Evolutionary conservation across 1,284 basidiomycete species (phyloP).

Genomic region (Ganoderma lucidum): DNA sequence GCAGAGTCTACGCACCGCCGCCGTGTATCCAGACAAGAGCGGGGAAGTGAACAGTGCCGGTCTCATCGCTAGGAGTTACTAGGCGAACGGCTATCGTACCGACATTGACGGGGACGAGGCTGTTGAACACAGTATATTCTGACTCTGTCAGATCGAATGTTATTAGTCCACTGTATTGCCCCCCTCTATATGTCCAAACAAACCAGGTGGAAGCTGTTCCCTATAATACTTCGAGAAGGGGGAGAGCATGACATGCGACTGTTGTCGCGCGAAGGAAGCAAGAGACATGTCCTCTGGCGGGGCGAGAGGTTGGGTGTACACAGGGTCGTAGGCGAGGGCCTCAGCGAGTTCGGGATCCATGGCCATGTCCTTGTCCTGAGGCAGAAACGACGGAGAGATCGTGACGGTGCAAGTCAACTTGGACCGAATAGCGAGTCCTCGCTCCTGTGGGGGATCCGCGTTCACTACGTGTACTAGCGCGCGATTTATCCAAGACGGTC

Average conservation of each 20-base stretch:
- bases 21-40: slow-evolving; percentile 5
- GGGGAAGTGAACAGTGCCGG: not conserved
- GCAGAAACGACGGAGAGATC: not conserved
- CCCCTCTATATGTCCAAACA: not conserved
- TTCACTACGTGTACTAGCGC: too few species aligned
- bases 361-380: not conserved
- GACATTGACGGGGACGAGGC: not conserved
- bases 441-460: too few species aligned
- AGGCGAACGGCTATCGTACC: not conserved
- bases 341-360: not conserved
- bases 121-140: not conserved
- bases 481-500: not conserved
- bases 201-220: not conserved
- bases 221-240: not conserved
- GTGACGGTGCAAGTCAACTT: not conserved
- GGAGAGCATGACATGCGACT: not conserved
- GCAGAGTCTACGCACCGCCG: not conserved
- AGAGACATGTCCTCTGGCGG: not conserved
- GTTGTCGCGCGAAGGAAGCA: not conserved
- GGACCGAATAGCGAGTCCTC: too few species aligned
- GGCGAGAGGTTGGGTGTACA: not conserved
- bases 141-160: not conserved
- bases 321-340: not conserved
- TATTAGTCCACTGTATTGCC: not conserved
- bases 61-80: not conserved